These are phyloP conservation scores for Teratosphaeria viscida DNA, from an alignment of 2,329 filamentous ascomycete species.

Conservation along the genomic window DNA sequence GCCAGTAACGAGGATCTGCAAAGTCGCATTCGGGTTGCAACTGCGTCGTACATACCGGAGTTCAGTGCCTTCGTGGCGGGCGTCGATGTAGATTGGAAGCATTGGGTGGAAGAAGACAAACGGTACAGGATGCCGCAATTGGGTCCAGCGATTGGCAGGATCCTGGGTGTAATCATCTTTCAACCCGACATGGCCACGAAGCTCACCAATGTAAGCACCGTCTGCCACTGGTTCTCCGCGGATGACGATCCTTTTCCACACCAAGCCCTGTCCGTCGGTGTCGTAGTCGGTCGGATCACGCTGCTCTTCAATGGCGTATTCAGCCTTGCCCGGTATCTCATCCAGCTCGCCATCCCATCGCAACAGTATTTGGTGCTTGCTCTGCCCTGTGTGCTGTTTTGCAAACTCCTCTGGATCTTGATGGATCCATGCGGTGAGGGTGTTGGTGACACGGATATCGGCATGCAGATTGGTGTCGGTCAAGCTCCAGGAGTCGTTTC, in stretches of 20 bases:
- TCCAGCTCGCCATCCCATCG: slow-evolving; percentile 46
- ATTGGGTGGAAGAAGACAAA: slow-evolving; percentile 63
- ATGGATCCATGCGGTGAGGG: slow-evolving; percentile 67
- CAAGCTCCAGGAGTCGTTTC: slow-evolving; percentile 41
- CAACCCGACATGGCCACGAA: slow-evolving; percentile 50
- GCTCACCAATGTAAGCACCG: slow-evolving; percentile 54
- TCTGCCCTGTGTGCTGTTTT: slow-evolving; percentile 32
- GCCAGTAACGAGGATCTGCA: slow-evolving; percentile 76
- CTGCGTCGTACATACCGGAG: slow-evolving; percentile 87
- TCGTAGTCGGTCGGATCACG: slow-evolving; percentile 38
- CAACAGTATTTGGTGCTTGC: slow-evolving; percentile 60
- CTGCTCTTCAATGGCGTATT: slow-evolving; percentile 42
- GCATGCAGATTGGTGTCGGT: slow-evolving; percentile 67
- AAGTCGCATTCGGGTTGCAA: slow-evolving; percentile 76
- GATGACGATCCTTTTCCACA: slow-evolving; percentile 59
- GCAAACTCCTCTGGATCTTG: slow-evolving; percentile 49
- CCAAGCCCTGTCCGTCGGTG: slow-evolving; percentile 47
- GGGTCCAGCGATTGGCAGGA: slow-evolving; percentile 36
- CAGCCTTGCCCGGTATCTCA: slow-evolving; percentile 42
- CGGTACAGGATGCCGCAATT: slow-evolving; percentile 40
- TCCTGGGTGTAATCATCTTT: slow-evolving; percentile 39
- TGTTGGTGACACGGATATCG: slow-evolving; percentile 62
- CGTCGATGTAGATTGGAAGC: slow-evolving; percentile 87
- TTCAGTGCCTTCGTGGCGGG: slow-evolving; percentile 71
- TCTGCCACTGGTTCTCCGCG: slow-evolving; percentile 36